Evolutionary conservation across 306 rosid genomes (phyloP).

Genomic region (Castanea crenata): DNA sequence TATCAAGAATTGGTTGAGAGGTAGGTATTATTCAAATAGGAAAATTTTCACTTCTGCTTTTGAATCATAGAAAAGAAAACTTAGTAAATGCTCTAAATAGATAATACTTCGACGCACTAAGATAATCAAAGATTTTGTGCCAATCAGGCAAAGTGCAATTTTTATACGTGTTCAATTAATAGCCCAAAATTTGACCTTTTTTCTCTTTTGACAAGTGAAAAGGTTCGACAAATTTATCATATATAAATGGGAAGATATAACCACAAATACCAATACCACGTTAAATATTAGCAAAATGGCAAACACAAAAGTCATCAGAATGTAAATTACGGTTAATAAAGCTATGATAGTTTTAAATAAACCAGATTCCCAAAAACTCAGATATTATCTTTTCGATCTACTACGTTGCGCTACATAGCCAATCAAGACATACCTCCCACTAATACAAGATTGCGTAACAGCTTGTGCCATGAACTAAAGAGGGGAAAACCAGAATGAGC

Average conservation of each 20-base stretch:
- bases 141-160: too few relatives aligned
- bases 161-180: too few relatives aligned
- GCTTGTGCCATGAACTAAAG: slow-evolving; percentile 1
- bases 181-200: too few relatives aligned
- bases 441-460: slow-evolving; percentile 26
- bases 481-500: not conserved
- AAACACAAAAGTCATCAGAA: not conserved
- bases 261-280: not conserved
- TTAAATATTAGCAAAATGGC: not conserved
- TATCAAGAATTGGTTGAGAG: too few relatives aligned
- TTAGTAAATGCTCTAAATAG: too few relatives aligned
- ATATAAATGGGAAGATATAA: not conserved
- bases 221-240: too few relatives aligned
- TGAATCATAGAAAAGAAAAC: too few relatives aligned
- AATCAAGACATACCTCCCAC: slow-evolving; percentile 22
- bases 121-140: too few relatives aligned
- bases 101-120: too few relatives aligned
- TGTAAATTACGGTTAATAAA: not conserved
- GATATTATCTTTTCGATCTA: slow-evolving; percentile 36
- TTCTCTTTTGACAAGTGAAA: too few relatives aligned
- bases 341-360: slow-evolving; percentile 11
- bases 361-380: slow-evolving; percentile 29
- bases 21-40: too few relatives aligned
- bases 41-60: too few relatives aligned
- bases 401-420: slow-evolving; percentile 43